Evolutionary conservation across 257 asterid species (phyloP).

Genomic region (Solanum neorickii): DNA sequence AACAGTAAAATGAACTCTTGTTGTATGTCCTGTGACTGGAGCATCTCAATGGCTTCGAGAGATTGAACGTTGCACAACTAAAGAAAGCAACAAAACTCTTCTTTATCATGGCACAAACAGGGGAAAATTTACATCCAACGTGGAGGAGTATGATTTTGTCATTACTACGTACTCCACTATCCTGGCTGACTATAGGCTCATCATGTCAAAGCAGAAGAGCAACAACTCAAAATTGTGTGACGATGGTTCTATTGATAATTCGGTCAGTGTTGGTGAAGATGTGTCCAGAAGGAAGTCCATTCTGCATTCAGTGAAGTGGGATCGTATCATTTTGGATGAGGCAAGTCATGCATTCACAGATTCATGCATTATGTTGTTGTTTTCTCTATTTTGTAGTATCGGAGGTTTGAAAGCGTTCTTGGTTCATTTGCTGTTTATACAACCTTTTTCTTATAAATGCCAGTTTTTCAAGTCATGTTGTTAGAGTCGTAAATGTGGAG

Average conservation of each 20-base stretch:
- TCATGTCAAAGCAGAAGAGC: slow-evolving; percentile 54
- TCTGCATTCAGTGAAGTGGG: slow-evolving; percentile 70
- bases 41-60: slow-evolving; percentile 69
- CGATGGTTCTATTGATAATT: too few relatives aligned
- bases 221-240: slow-evolving; percentile 2
- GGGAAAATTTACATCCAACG: slow-evolving; percentile 29
- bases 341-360: slow-evolving; percentile 11
- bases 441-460: too few relatives aligned
- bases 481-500: too few relatives aligned
- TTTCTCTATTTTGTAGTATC: background rate
- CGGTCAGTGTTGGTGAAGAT: background rate
- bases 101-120: slow-evolving; percentile 71
- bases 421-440: too few relatives aligned
- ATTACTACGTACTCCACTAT: slow-evolving; percentile 74
- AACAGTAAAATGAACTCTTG: slow-evolving; percentile 60
- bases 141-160: slow-evolving; percentile 68
- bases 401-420: too few relatives aligned
- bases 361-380: background rate
- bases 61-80: slow-evolving; percentile 59
- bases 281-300: slow-evolving; percentile 31
- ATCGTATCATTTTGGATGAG: slow-evolving; percentile 79
- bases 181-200: slow-evolving; percentile 59
- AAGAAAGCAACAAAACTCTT: slow-evolving; percentile 64
- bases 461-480: too few relatives aligned
- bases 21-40: slow-evolving; percentile 74